These are phyloP conservation scores for Teratosphaeria destructans DNA, from an alignment of 2,329 filamentous ascomycete species.

Conservation along the genomic window DNA sequence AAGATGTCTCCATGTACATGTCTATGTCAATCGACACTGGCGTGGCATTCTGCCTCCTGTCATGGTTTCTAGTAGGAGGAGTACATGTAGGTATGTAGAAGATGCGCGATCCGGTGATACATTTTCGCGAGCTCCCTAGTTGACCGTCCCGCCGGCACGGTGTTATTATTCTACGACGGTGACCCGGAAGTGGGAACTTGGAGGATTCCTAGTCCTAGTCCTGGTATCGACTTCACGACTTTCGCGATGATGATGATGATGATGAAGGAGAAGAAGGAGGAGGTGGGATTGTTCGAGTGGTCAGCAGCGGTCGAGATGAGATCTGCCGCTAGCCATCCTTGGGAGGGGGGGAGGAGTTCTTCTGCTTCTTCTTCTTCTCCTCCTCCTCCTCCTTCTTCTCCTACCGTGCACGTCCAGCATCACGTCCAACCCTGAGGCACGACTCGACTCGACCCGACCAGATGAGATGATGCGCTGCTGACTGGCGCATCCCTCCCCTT, in stretches of 20 bases:
- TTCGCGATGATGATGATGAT: not conserved
- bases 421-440: not conserved
- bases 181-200: too few species aligned
- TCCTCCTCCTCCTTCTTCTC: not conserved
- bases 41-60: too few species aligned
- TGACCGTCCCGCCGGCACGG: not conserved
- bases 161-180: not conserved
- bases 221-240: not conserved
- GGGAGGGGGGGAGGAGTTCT: not conserved
- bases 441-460: not conserved
- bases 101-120: not conserved
- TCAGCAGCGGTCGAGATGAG: not conserved
- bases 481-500: not conserved
- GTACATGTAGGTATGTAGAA: not conserved
- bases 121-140: not conserved
- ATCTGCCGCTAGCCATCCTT: not conserved
- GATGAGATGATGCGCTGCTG: not conserved
- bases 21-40: too few species aligned
- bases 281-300: not conserved
- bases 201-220: too few species aligned
- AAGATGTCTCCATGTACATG: too few species aligned
- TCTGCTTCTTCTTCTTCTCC: too few species aligned
- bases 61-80: too few species aligned
- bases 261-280: not conserved
- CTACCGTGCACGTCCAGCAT: not conserved